Evolutionary conservation across 2,329 filamentous ascomycete genomes (phyloP).

Genomic region (Fusarium robinianum): DNA sequence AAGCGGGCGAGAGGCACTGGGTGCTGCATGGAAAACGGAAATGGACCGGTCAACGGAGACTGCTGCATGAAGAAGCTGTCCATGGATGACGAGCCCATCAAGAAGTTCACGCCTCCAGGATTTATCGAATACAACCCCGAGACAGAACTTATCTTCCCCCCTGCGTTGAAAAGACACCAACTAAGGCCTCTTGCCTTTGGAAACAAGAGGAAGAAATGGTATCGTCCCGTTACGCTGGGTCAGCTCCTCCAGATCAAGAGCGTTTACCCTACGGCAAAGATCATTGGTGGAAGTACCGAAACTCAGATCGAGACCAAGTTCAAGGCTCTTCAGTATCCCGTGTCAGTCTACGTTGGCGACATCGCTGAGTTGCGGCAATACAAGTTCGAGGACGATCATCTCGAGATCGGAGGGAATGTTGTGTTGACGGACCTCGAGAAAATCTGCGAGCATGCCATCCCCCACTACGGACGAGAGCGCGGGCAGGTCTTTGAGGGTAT

Average conservation of each 20-base stretch:
- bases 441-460: slow-evolving; percentile 77
- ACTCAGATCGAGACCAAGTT: slow-evolving; percentile 99
- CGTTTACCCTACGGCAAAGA: slow-evolving; percentile 81
- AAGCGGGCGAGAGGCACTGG: slow-evolving; percentile 53
- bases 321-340: slow-evolving; percentile 88
- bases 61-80: slow-evolving; percentile 71
- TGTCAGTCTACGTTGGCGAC: slow-evolving; percentile 91
- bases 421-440: slow-evolving; percentile 87
- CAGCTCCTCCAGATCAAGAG: slow-evolving; percentile 93
- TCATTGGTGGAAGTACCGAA: slow-evolving; percentile 95
- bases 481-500: slow-evolving; percentile 89
- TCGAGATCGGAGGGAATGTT: slow-evolving; percentile 95
- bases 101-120: slow-evolving; percentile 79
- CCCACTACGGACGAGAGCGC: slow-evolving; percentile 72
- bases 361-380: slow-evolving; percentile 88
- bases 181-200: slow-evolving; percentile 84
- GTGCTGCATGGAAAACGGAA: slow-evolving; percentile 73
- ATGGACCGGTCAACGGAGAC: slow-evolving; percentile 47
- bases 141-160: slow-evolving; percentile 94
- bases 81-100: slow-evolving; percentile 58
- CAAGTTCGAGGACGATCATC: slow-evolving; percentile 73
- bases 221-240: slow-evolving; percentile 80
- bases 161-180: slow-evolving; percentile 79
- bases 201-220: slow-evolving; percentile 95
- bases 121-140: slow-evolving; percentile 95